These are phyloP conservation scores for Garcia nutans DNA, from an alignment of 345 rosid genomes.

Conservation along the genomic window DNA sequence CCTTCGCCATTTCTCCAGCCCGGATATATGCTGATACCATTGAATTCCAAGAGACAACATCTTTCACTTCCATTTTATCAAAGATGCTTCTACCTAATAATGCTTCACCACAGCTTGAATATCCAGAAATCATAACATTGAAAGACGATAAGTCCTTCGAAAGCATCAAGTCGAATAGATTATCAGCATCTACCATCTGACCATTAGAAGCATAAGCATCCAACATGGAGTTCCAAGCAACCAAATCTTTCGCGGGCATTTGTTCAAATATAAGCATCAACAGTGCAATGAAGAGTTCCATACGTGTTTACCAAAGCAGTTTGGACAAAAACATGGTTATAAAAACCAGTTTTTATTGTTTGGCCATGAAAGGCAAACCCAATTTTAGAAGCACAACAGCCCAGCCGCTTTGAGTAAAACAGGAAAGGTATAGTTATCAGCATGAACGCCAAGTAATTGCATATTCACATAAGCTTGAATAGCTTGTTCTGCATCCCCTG, in stretches of 20 bases:
- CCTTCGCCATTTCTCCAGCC: slow-evolving; percentile 23
- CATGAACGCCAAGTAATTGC: slow-evolving; percentile 9
- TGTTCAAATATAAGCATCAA: slow-evolving; percentile 23
- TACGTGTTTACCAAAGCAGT: slow-evolving; percentile 23
- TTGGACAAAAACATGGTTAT: slow-evolving; percentile 17
- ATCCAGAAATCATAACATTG: slow-evolving; percentile 30
- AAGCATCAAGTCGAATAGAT: slow-evolving; percentile 27
- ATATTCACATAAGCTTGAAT: slow-evolving; percentile 10
- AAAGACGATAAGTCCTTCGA: slow-evolving; percentile 25
- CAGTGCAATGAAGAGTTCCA: background rate
- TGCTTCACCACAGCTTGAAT: slow-evolving; percentile 13
- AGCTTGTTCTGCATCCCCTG: slow-evolving; percentile 13
- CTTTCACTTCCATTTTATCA: slow-evolving; percentile 19
- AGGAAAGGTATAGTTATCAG: slow-evolving; percentile 20
- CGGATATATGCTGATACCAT: slow-evolving; percentile 14
- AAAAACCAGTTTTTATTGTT: slow-evolving; percentile 19
- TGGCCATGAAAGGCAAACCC: slow-evolving; percentile 20
- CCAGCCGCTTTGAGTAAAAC: slow-evolving; percentile 23
- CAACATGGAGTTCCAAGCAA: slow-evolving; percentile 30
- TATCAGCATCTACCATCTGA: slow-evolving; percentile 20
- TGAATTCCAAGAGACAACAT: slow-evolving; percentile 29
- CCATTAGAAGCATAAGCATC: slow-evolving; percentile 19
- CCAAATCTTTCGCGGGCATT: slow-evolving; percentile 22
- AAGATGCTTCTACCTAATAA: slow-evolving; percentile 16
- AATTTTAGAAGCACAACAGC: background rate